phyloP scores from a whole-genome alignment of 257 asterid genomes.

The Scutellaria barbata region DNA sequence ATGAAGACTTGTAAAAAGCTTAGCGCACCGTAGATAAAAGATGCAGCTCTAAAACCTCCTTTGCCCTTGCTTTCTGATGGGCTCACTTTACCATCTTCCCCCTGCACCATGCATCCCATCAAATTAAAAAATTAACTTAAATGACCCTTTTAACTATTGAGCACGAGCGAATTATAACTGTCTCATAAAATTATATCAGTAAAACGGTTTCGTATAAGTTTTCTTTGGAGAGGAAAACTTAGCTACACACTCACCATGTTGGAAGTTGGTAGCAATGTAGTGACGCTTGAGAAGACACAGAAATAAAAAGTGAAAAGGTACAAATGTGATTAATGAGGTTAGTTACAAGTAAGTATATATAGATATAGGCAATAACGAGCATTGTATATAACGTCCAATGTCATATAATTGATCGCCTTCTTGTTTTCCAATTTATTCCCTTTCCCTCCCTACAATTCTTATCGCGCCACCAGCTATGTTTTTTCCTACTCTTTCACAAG shows the following conservation, averaged over 20 bases:
- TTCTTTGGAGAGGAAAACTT: neutral
- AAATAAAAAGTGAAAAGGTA: neutral
- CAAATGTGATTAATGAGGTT: neutral
- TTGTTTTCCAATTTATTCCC: conserved; percentile 34
- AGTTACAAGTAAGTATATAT: neutral
- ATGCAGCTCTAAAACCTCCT: conserved; percentile 77
- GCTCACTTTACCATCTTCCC: conserved; percentile 26
- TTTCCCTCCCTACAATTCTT: neutral
- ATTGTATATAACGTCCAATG: conserved; percentile 45
- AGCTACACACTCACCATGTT: conserved; percentile 40
- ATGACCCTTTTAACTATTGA: no score
- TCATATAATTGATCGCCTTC: conserved; percentile 47
- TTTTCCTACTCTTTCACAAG: conserved; percentile 18
- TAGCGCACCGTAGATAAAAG: conserved; percentile 63
- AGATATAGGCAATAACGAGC: conserved; percentile 39
- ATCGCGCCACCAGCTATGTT: conserved; percentile 27
- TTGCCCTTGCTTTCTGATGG: conserved; percentile 39
- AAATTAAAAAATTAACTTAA: neutral
- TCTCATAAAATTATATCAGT: no score
- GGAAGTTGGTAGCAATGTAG: neutral
- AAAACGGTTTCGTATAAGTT: no score
- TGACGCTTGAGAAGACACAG: neutral
- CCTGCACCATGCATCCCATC: conserved; percentile 35
- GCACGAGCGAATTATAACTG: no score
- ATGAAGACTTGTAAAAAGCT: neutral